These are phyloP conservation scores for Neurospora africana DNA, from an alignment of 495 filamentous ascomycete species.

Conservation along the genomic window DNA sequence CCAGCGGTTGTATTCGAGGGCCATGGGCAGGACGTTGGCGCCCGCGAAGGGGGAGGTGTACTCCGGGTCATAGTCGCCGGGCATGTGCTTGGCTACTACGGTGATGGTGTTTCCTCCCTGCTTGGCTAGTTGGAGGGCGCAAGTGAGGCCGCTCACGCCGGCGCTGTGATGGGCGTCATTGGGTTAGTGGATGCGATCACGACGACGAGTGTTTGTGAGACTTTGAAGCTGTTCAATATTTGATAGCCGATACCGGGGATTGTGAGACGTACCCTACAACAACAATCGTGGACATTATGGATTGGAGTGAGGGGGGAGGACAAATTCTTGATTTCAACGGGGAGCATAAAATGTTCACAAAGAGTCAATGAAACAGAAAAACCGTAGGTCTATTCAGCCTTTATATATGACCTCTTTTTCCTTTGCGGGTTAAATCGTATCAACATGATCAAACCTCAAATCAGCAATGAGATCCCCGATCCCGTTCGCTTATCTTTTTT, in stretches of 20 bases:
- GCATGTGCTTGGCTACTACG: conserved; percentile 91
- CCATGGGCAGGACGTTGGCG: conserved; percentile 72
- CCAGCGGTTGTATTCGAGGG: conserved; percentile 38
- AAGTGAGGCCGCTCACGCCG: conserved; percentile 87
- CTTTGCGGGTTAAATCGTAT: neutral
- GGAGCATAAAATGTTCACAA: neutral
- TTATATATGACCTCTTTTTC: neutral
- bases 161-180: conserved; percentile 44
- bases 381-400: neutral
- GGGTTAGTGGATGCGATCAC: neutral
- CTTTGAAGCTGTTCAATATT: neutral
- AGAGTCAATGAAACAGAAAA: neutral
- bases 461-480: neutral
- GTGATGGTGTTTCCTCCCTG: conserved; percentile 57
- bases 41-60: conserved; percentile 95
- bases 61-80: conserved; percentile 94
- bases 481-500: neutral
- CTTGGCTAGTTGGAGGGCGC: conserved; percentile 70
- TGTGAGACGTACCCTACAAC: neutral
- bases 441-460: neutral
- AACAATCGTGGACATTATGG: neutral
- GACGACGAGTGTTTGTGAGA: neutral
- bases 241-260: neutral
- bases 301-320: neutral
- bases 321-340: neutral